Percentiles rank a stretch among this genome's conserved stretches.
phyloP scores from a whole-genome alignment of 78 protist species.

The Polysphondylium violaceum region DNA sequence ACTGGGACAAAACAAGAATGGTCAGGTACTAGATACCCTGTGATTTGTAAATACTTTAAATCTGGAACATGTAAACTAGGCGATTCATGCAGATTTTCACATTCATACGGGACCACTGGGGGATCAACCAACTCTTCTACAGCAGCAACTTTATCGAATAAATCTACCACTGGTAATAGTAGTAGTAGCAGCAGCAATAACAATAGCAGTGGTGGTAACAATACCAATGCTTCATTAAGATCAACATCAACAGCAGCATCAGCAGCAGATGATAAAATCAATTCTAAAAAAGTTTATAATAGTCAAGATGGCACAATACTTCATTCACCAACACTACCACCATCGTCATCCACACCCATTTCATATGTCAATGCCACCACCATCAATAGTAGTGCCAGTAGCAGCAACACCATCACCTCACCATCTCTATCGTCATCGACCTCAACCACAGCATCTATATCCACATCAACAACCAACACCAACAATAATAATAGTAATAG shows the following conservation, averaged over 20 bases:
- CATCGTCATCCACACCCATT: background rate
- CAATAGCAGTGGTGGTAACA: constrained; percentile 3
- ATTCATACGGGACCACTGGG: constrained; percentile 4
- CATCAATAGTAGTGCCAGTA: background rate
- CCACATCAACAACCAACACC: background rate
- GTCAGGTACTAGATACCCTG: constrained; percentile 55
- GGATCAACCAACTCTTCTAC: background rate
- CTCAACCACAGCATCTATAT: background rate
- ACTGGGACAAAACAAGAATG: constrained; percentile 3
- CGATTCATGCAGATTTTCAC: constrained; percentile 75
- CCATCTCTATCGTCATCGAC: background rate
- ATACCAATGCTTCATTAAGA: too few relatives aligned
- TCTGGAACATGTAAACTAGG: constrained; percentile 82
- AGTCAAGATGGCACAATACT: too few relatives aligned
- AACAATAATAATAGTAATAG: constrained; percentile 5
- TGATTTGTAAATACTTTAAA: constrained; percentile 73
- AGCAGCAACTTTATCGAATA: background rate
- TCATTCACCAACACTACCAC: too few relatives aligned
- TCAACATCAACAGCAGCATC: too few relatives aligned
- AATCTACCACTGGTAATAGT: background rate
- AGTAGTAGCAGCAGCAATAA: constrained; percentile 5
- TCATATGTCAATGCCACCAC: background rate
- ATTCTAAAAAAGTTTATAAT: too few relatives aligned
- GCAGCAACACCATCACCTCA: background rate
- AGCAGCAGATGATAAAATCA: too few relatives aligned